phyloP scores from a whole-genome alignment of 371 early-diverging fungal species.

The Mucor lusitanicus region DNA sequence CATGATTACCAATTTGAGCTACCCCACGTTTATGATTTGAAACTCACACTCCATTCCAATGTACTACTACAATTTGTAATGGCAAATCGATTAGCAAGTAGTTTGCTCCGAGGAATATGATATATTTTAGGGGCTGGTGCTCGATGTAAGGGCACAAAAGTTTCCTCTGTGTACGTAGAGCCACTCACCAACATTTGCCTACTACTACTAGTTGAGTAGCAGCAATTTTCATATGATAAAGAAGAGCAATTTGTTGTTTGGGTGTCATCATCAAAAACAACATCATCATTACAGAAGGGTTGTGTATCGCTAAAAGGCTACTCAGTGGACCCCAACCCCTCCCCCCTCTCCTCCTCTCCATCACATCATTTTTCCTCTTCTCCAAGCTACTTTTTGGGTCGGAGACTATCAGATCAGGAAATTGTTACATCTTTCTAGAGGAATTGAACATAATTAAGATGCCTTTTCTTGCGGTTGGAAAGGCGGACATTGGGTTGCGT shows the following conservation, averaged over 20 bases:
- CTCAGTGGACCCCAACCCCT: neutral
- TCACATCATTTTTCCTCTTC: neutral
- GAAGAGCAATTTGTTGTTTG: neutral
- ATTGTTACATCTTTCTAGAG: neutral
- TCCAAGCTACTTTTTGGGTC: neutral
- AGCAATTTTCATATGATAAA: neutral
- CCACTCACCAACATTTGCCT: neutral
- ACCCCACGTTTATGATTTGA: conserved; percentile 12
- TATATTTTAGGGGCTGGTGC: neutral
- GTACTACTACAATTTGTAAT: neutral
- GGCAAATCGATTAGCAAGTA: conserved; percentile 3
- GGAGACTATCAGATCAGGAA: neutral
- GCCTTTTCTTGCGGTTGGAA: neutral
- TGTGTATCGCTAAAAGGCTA: neutral
- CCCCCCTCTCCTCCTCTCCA: neutral
- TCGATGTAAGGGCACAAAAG: neutral
- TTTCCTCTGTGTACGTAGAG: neutral
- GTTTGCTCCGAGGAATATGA: neutral
- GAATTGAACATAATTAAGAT: neutral
- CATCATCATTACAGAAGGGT: neutral
- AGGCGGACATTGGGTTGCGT: neutral
- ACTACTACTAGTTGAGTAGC: neutral
- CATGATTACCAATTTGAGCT: conserved; percentile 1
- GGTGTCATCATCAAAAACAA: neutral
- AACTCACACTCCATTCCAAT: neutral